Percentiles rank a stretch among this genome's conserved stretches.
These are phyloP conservation scores for Penicillium arizonense DNA, from an alignment of 495 filamentous ascomycete species.

Conservation along the genomic window DNA sequence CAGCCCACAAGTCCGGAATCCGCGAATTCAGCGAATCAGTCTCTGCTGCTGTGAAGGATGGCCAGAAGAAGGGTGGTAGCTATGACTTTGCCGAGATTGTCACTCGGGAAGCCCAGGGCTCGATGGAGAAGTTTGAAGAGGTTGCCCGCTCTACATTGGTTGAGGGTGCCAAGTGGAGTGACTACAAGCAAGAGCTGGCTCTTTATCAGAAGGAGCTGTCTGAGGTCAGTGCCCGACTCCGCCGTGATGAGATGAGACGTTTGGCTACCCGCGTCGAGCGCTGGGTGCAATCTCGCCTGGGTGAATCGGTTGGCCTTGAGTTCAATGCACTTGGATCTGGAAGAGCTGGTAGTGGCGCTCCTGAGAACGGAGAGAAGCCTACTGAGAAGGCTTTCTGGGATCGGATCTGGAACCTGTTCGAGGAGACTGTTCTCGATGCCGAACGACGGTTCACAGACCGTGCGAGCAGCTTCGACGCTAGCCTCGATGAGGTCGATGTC, in stretches of 20 bases:
- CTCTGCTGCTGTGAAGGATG: conserved; percentile 73
- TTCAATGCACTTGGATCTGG: conserved; percentile 93
- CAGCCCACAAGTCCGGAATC: conserved; percentile 87
- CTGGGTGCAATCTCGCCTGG: conserved; percentile 83
- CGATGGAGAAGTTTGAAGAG: conserved; percentile 71
- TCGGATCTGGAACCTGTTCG: conserved; percentile 87
- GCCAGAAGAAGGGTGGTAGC: conserved; percentile 81
- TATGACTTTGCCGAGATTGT: conserved; percentile 98
- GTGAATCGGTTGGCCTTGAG: conserved; percentile 85
- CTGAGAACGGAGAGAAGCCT: conserved; percentile 72
- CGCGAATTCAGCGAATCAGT: conserved; percentile 86
- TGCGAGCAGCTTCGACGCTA: conserved; percentile 90
- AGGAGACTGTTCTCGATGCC: conserved; percentile 79
- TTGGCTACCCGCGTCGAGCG: conserved; percentile 86
- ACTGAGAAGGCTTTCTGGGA: conserved; percentile 90
- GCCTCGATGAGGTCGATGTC: conserved; percentile 84
- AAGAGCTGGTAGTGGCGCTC: conserved; percentile 73
- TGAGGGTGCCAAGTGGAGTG: conserved; percentile 77
- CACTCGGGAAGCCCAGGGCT: conserved; percentile 70
- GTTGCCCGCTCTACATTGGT: conserved; percentile 74
- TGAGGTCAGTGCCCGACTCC: conserved; percentile 74
- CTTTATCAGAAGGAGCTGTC: conserved; percentile 78
- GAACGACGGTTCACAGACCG: conserved; percentile 81
- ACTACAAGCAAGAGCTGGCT: conserved; percentile 62
- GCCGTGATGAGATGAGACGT: conserved; percentile 93